Base-by-base conservation (phyloP, 495 filamentous ascomycete genomes). In the Stereocaulon alpinum region DNA sequence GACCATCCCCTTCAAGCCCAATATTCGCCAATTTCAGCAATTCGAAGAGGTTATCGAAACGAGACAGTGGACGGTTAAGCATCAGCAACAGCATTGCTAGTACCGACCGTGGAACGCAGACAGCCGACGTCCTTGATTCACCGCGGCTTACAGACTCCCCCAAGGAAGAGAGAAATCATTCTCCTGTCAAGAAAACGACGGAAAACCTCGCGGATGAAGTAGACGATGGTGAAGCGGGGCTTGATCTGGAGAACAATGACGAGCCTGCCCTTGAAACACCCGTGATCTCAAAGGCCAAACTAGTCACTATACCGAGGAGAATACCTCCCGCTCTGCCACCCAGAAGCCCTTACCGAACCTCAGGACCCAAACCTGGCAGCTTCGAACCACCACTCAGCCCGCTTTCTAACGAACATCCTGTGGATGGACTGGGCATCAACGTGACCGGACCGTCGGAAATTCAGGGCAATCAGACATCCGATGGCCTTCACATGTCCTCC, bases 231-330 rank as follows among this genome's bases (percentile, higher is more conserved):
- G 57, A 62, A 18, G 27, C 52, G 24, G 59, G 51, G 15, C 49
- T 62, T 30, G 61, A 66, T 11, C 56, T 66, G 9, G 61, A 63
- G 2, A 68, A 70, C 27, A 71, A 73, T 14, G 72, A 74, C n/a
- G 55, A 73, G 11, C 72, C 76, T 56, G 53, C 22, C 4, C 12
- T 76, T 77, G 12, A 73, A 65, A 24, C 80, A 65, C 67, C 74
- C 56, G 67, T 80, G 2, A 77, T 88, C 44, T 79, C 79, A 18
- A 77, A 81, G 48, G 85, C 84, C 18, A 78, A 80, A 27, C 67
- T 89, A 17, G 84, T 91, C 29, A 86, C 79, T 22, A 89, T 91
- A 66, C 81, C 85, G 1, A 88, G 88, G 71, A 74, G 86, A 32
- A 71, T 82, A 3, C 76, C 84, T 7, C 86, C 87, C 14, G 73